A percentile compares a stretch with the other conserved stretches of the same genome.
Conservation (phyloP, 352 stramenopile species). For the Halophytophthora polymorphica region DNA sequence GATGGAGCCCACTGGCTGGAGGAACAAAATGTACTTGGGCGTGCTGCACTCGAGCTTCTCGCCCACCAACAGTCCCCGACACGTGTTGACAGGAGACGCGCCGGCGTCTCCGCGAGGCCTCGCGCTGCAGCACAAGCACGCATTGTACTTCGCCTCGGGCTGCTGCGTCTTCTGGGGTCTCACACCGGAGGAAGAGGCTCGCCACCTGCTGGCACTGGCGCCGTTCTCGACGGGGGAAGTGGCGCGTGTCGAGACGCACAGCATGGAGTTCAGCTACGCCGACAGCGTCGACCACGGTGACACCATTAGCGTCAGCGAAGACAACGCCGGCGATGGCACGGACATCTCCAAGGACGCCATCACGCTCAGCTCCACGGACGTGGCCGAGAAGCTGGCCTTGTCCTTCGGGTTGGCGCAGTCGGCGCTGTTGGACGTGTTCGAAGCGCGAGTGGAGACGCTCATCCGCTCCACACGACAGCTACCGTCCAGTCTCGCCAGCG, state of each 20-base stretch:
- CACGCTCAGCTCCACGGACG: slow-evolving; percentile 52
- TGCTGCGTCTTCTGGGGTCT: slow-evolving; percentile 74
- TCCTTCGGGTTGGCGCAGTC: slow-evolving; percentile 92
- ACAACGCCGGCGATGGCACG: slow-evolving; percentile 18
- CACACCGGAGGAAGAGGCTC: slow-evolving; percentile 48
- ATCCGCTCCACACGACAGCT: slow-evolving; percentile 86
- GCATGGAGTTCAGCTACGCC: slow-evolving; percentile 66
- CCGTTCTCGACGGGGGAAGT: slow-evolving; percentile 48
- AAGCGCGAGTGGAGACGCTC: slow-evolving; percentile 81
- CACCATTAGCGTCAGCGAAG: too few relatives aligned
- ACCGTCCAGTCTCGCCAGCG: slow-evolving; percentile 78
- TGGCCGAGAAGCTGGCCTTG: slow-evolving; percentile 88
- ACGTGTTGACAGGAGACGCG: neutral
- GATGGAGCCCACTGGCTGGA: slow-evolving; percentile 31
- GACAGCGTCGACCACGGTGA: slow-evolving; percentile 6
- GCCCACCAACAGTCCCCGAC: slow-evolving; percentile 2
- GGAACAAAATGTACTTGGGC: slow-evolving; percentile 69
- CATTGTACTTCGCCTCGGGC: slow-evolving; percentile 75
- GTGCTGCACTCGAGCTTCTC: slow-evolving; percentile 53
- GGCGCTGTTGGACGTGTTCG: slow-evolving; percentile 90
- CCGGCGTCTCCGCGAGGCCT: slow-evolving; percentile 5
- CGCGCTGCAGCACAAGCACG: slow-evolving; percentile 48
- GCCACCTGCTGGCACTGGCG: slow-evolving; percentile 43
- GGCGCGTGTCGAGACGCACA: slow-evolving; percentile 49
- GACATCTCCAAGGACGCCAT: slow-evolving; percentile 83